Evolutionary conservation across 148 eudicot genomes (phyloP).

Genomic region (Rheum nobile): DNA sequence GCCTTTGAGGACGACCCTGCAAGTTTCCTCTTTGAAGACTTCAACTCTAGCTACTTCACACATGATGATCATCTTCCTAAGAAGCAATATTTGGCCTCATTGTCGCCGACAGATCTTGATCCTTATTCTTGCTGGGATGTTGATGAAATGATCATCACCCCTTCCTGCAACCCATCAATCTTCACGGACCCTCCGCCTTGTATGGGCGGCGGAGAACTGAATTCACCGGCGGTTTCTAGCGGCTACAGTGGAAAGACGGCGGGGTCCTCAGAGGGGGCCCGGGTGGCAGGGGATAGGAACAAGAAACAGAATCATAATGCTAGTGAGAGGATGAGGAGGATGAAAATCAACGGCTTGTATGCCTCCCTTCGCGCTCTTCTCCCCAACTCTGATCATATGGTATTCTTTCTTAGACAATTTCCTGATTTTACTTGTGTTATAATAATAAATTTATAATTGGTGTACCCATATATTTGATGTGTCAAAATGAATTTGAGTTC

Average conservation of each 20-base stretch:
- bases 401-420: background rate
- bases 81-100: background rate
- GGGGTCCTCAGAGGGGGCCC: background rate
- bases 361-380: constrained; percentile 26
- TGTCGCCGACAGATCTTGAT: background rate
- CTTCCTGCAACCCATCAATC: background rate
- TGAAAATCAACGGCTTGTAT: constrained; percentile 25
- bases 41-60: background rate
- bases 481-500: background rate
- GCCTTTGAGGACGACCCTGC: constrained; percentile 9
- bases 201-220: background rate
- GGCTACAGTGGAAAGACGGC: background rate
- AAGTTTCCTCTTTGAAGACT: background rate
- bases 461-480: too few relatives aligned
- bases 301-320: constrained; percentile 30
- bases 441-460: too few relatives aligned
- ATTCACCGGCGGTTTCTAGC: background rate
- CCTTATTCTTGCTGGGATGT: background rate
- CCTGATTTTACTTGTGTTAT: too few relatives aligned
- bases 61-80: background rate
- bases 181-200: background rate
- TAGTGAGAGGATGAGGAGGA: constrained; percentile 27
- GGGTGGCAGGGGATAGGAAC: background rate
- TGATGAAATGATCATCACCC: background rate
- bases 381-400: background rate